phyloP scores from a whole-genome alignment of 2,329 filamentous ascomycete species.

The Lecanicillium sp. region DNA sequence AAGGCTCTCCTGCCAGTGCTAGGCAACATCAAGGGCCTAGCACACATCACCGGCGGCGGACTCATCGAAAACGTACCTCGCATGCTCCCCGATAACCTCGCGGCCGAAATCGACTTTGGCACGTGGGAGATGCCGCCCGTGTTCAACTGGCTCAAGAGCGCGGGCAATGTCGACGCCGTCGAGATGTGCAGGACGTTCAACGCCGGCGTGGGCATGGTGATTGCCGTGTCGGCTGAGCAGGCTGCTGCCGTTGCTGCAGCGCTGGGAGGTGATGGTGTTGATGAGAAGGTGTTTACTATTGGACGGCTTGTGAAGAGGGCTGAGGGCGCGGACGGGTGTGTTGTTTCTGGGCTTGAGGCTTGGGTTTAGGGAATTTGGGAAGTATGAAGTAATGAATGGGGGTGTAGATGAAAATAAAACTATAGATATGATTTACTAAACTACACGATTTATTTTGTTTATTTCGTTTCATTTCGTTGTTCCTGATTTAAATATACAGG shows the following conservation, averaged over 20 bases:
- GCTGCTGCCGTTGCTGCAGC: constrained; percentile 51
- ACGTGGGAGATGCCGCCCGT: constrained; percentile 70
- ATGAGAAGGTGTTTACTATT: constrained; percentile 67
- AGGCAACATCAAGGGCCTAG: constrained; percentile 75
- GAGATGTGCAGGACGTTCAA: constrained; percentile 96
- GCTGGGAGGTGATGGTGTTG: constrained; percentile 50
- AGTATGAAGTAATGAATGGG: not conserved
- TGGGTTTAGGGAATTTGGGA: constrained; percentile 14
- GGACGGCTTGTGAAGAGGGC: constrained; percentile 59
- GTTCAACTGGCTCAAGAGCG: constrained; percentile 76
- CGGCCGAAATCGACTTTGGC: constrained; percentile 71
- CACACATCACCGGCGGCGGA: constrained; percentile 94
- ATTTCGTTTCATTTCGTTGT: too few species aligned
- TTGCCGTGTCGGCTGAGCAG: constrained; percentile 62
- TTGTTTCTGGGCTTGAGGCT: constrained; percentile 24
- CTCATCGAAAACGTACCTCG: constrained; percentile 90
- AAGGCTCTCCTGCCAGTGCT: constrained; percentile 64
- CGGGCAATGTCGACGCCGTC: constrained; percentile 58
- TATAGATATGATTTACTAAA: too few species aligned
- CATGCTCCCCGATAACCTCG: constrained; percentile 73
- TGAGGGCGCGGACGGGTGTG: constrained; percentile 24
- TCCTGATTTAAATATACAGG: too few species aligned
- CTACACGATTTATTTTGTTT: too few species aligned
- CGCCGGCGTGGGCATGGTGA: constrained; percentile 88
- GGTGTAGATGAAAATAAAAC: too few species aligned